Conservation (phyloP, 2,329 filamentous ascomycete genomes). For the Metarhizium sp. region DNA sequence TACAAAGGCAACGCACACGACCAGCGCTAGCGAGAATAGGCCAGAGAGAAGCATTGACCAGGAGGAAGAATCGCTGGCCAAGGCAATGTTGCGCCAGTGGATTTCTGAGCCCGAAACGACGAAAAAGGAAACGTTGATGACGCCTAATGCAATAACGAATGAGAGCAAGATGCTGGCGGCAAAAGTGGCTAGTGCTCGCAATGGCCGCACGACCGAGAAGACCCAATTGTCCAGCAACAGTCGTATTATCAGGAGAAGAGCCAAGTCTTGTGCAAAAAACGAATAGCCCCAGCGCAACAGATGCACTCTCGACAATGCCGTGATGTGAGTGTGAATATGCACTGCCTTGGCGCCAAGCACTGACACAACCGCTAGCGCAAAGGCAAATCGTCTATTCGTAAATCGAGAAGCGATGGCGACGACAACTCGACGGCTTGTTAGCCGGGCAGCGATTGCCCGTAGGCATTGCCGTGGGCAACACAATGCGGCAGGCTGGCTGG, state of each 20-base stretch:
- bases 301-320: constrained; percentile 15
- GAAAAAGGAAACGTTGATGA: constrained; percentile 17
- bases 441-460: neutral
- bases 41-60: constrained; percentile 21
- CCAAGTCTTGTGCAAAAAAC: constrained; percentile 22
- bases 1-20: constrained; percentile 8
- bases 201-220: constrained; percentile 2
- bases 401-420: constrained; percentile 8
- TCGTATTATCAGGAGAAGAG: constrained; percentile 19
- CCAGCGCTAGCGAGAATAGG: constrained; percentile 15
- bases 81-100: constrained; percentile 23
- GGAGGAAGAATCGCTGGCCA: constrained; percentile 21
- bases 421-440: neutral
- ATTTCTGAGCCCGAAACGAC: constrained; percentile 22
- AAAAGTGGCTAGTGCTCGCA: constrained; percentile 6
- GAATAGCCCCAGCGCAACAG: constrained; percentile 21
- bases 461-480: neutral
- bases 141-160: constrained; percentile 14
- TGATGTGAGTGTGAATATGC: constrained; percentile 20
- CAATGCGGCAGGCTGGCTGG: neutral
- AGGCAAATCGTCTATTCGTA: constrained; percentile 19
- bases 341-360: constrained; percentile 18
- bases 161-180: constrained; percentile 9
- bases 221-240: constrained; percentile 17
- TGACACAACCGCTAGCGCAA: constrained; percentile 17